A percentile compares a stretch with the other conserved stretches of the same genome.
These are phyloP conservation scores for Pseudocercospora musae DNA, from an alignment of 2,329 filamentous ascomycete species.

Conservation along the genomic window DNA sequence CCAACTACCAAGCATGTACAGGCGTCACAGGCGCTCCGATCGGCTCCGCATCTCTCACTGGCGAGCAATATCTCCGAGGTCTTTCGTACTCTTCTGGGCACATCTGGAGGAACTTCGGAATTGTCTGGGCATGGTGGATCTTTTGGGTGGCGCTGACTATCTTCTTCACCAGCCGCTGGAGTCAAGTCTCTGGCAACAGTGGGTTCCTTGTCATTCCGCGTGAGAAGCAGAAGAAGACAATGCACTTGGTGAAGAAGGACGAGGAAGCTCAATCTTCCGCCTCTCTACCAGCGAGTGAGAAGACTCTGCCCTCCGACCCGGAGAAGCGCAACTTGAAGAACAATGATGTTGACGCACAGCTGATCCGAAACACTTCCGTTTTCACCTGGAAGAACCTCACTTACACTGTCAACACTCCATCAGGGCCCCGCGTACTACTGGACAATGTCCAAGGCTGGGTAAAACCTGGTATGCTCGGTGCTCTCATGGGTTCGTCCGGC, in stretches of 20 bases:
- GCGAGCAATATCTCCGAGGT: conserved; percentile 58
- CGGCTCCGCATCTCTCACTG: conserved; percentile 55
- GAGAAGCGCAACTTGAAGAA: conserved; percentile 10
- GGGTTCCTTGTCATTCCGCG: conserved; percentile 57
- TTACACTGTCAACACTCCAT: conserved; percentile 62
- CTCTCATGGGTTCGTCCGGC: conserved; percentile 76
- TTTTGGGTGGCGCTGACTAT: conserved; percentile 60
- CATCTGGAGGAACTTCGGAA: conserved; percentile 61
- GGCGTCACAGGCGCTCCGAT: conserved; percentile 56
- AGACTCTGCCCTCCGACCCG: conserved; percentile 5
- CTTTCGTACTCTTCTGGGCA: conserved; percentile 46
- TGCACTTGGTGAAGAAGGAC: conserved; percentile 19
- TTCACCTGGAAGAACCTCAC: conserved; percentile 86
- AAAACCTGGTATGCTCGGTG: conserved; percentile 71
- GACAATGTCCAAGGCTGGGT: conserved; percentile 68
- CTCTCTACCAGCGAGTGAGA: conserved; percentile 6
- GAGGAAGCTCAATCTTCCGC: conserved; percentile 16
- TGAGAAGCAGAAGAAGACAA: conserved; percentile 49
- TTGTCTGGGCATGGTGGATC: conserved; percentile 63
- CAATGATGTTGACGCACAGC: conserved; percentile 23
- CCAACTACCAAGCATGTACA: conserved; percentile 37
- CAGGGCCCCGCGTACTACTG: conserved; percentile 48
- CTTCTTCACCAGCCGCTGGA: conserved; percentile 56
- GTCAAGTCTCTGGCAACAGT: conserved; percentile 35
- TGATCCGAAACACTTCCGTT: conserved; percentile 62